Evolutionary conservation across 2,329 filamentous ascomycete genomes (phyloP), one percentile per base, ranked within the genome.

Genomic region (Fusarium lyarnte): DNA sequence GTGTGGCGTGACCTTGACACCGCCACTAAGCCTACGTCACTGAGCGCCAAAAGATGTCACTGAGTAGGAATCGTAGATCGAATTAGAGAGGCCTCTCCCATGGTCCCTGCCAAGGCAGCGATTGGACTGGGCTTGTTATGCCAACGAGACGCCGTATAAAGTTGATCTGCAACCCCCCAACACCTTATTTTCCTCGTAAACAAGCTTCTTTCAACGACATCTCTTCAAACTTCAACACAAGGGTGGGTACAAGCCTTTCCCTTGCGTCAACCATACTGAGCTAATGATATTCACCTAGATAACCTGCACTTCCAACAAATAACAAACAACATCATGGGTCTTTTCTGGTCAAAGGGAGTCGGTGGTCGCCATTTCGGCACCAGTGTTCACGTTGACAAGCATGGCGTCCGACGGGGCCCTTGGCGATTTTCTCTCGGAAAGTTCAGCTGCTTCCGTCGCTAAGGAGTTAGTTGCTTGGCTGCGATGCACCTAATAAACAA

Each of bases 311-410:
- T 42, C 38, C 33, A 57, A 16, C 21, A 59, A 53, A 35, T 10
- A 52, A 53, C 42, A 46, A 55, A 47, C 46, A 65, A 46, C 57
- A 78, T 10, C 41, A 87, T 87, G 85, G 84, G 82, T 63, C 78
- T 88, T 63, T 85, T 84, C 78, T 87, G 84, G 75, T 79, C 79
- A 59, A 87, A 85, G 73, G 77, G 79, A 54, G 58, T 88, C 70
- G 86, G 86, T 70, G 82, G 83, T 58, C 82, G 83, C 38, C 85
- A 85, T 74, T 84, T 87, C 70, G 86, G 86, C 70, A 87, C 86
- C 38, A 86, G 80, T 75, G 79, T 88, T 58, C 80, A 81, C 38
- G 84, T 83, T 25, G 82, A 84, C 76, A 81, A 81, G 16, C 79
- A 85, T 69, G 86, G 86, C 49, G 78, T 87, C 12, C 84, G 82